Evolutionary conservation across 225 moss, liverwort and hornwort genomes (phyloP).

Genomic region (Pseudoscleropodium purum): DNA sequence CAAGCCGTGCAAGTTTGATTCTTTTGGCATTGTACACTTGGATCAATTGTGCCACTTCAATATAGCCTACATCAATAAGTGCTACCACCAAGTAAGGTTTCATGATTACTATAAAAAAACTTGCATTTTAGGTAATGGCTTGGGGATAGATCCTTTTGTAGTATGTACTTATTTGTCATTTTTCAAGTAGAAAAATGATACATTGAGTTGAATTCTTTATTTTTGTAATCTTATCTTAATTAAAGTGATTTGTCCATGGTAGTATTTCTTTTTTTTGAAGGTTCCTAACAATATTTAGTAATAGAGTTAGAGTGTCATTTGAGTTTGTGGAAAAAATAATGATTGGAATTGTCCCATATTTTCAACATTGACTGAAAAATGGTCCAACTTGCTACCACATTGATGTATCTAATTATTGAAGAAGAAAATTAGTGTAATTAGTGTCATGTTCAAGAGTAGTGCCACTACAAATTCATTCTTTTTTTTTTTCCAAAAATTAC

Average conservation of each 20-base stretch:
- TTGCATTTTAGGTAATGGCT: too few relatives aligned
- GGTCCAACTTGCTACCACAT: not conserved
- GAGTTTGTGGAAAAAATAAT: not conserved
- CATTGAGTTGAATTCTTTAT: rapidly evolving
- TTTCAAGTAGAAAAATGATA: not conserved
- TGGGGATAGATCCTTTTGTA: not conserved
- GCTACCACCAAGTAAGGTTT: conserved; percentile 4
- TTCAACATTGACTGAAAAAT: not conserved
- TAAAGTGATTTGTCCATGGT: not conserved
- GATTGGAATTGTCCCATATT: not conserved
- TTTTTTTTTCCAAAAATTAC: not conserved
- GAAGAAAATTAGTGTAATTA: not conserved
- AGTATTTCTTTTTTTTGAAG: not conserved
- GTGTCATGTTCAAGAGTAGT: not conserved
- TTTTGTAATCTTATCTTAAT: not conserved
- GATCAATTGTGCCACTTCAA: conserved; percentile 23
- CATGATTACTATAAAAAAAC: not conserved
- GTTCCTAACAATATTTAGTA: not conserved
- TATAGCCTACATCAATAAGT: conserved; percentile 41
- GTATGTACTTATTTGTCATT: not conserved
- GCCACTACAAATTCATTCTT: rapidly evolving
- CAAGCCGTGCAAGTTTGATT: not conserved
- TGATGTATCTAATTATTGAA: too few relatives aligned
- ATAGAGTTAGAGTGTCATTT: not conserved
- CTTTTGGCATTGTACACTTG: not conserved